Evolutionary conservation across 192 early-diverging fungal genomes (phyloP), one percentile per base, ranked within the genome.

Genomic region (Rhizophagus sp.): DNA sequence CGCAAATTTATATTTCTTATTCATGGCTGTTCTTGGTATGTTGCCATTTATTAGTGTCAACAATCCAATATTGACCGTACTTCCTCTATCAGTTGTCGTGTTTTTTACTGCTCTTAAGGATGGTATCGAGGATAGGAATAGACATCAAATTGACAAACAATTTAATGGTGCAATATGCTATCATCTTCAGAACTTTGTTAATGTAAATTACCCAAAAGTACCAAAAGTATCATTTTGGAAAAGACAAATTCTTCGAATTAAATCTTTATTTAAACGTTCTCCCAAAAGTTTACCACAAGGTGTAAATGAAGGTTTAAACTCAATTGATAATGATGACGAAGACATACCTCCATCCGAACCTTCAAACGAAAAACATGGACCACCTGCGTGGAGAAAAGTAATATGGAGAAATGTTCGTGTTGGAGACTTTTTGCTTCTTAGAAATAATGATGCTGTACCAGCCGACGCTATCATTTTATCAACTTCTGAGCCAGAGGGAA

Each of bases 1-100:
- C 19, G 91, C 91, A 88, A 93, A 94, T 80, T 87, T 97, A 33
- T 99, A 95, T 83, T 99, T 99, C 80, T 90, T 98, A 66, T 88
- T 88, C 34, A 87, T 95, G 81, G 91, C 91, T 52, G 88, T 96
- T 50, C 85, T 97, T 39, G 95, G 97, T 85, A 86, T 94, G 81
- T 89, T 97, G 49, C 93, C 95, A 17, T 81, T 90, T 61, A 97
- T 97, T 84, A 89, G 89, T 63, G 91, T 93, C 73, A 93, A 94
- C 57, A 93, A 91, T 49, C 93, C 95, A 8, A 83, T 91, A 63
- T 83, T 98, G 66, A 91, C 95, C 0, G 88, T 96, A 6, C 83
- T 97, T 7, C 97, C 97, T 9, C 90, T 98, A 66, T 86, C 93
- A 50, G 85, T 94, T n/a, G 93, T 99, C 2, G 88, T 98, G 9